Evolutionary conservation across 345 rosid genomes (phyloP).

Genomic region (Corchorus olitorius): DNA sequence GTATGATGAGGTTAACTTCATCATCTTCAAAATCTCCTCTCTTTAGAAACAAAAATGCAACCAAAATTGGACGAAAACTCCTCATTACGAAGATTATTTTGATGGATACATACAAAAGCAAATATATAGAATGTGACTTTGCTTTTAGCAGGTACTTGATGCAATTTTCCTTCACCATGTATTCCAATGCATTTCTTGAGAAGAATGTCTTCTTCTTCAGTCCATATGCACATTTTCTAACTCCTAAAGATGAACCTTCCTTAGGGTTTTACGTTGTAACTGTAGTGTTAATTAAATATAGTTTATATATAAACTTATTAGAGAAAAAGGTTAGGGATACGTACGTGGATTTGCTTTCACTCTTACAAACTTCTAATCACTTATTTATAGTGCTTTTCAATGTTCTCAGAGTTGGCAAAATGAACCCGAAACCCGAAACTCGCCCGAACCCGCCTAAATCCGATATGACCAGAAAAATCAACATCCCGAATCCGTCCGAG

Average conservation of each 20-base stretch:
- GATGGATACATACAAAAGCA: background rate
- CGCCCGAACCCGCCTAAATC: too few species aligned
- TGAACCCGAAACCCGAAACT: too few species aligned
- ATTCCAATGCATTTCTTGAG: slow-evolving; percentile 44
- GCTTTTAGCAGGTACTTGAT: slow-evolving; percentile 40
- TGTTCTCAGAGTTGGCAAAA: too few species aligned
- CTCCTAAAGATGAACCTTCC: background rate
- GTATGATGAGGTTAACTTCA: slow-evolving; percentile 48
- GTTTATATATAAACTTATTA: too few species aligned
- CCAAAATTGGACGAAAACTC: background rate
- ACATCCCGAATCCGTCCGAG: too few species aligned
- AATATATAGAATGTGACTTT: background rate
- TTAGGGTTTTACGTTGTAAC: background rate
- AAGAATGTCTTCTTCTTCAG: slow-evolving; percentile 46
- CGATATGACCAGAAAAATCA: too few species aligned
- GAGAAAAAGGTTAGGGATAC: too few species aligned
- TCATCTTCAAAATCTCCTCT: slow-evolving; percentile 43
- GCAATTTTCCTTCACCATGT: slow-evolving; percentile 52
- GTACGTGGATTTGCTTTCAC: too few species aligned
- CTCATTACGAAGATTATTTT: background rate
- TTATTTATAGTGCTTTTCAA: too few species aligned
- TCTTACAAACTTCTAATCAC: too few species aligned
- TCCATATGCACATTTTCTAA: slow-evolving; percentile 40
- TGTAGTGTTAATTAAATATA: too few species aligned
- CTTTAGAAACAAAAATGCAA: slow-evolving; percentile 18